phyloP scores from a whole-genome alignment of 441 rosid genomes.

The Pelargonium australe region DNA sequence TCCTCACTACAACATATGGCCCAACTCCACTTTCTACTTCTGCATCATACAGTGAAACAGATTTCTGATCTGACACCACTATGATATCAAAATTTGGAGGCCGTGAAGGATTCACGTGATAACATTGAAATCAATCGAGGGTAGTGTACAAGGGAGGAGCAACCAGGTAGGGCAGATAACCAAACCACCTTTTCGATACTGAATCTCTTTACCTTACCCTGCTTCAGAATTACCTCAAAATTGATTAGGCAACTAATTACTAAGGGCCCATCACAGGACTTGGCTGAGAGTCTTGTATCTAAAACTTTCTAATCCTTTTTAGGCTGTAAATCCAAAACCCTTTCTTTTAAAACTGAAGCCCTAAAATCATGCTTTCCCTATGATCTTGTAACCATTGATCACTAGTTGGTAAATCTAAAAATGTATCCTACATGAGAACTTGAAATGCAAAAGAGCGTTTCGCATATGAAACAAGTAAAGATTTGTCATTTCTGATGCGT shows the following conservation, averaged over 20 bases:
- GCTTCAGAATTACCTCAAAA: background rate
- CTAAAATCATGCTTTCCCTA: background rate
- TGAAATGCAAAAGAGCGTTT: no score
- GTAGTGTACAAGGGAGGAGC: background rate
- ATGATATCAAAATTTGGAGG: background rate
- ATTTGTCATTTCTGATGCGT: no score
- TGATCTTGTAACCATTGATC: no score
- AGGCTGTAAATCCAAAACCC: conserved; percentile 1
- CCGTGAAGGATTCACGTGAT: background rate
- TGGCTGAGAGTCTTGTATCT: background rate
- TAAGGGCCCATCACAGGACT: background rate
- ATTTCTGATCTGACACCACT: background rate
- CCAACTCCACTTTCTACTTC: background rate
- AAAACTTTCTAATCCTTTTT: background rate
- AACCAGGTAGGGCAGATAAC: background rate
- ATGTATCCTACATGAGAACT: no score
- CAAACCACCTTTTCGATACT: background rate
- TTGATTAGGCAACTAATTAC: background rate
- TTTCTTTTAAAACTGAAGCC: background rate
- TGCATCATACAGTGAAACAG: background rate
- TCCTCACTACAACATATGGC: background rate
- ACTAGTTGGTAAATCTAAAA: no score
- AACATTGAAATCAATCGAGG: background rate
- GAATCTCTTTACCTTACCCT: background rate
- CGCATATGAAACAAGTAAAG: no score